Evolutionary conservation across 2,329 filamentous ascomycete genomes (phyloP).

Genomic region (Macrophomina phaseolina): DNA sequence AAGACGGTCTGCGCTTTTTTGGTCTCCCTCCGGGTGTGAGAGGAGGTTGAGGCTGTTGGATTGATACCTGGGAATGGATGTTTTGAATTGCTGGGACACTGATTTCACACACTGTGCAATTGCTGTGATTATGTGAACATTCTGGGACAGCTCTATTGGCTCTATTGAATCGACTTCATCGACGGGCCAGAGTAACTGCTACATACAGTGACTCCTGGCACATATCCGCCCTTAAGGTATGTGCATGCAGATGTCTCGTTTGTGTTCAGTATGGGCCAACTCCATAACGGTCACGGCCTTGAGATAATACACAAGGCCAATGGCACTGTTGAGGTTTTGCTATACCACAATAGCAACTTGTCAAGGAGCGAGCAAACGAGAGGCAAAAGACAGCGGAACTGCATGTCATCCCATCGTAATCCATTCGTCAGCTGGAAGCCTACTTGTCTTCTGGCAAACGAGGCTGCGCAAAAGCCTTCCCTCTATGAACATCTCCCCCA

Average conservation of each 20-base stretch:
- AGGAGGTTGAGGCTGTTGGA: not conserved
- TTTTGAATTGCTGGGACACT: not conserved
- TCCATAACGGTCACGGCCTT: too few relatives aligned
- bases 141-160: too few relatives aligned
- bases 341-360: too few relatives aligned
- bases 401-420: not conserved
- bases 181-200: too few relatives aligned
- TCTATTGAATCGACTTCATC: too few relatives aligned
- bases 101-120: constrained; percentile 1
- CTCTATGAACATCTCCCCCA: constrained; percentile 18
- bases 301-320: too few relatives aligned
- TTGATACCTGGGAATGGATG: not conserved
- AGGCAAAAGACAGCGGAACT: not conserved
- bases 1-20: constrained; percentile 1
- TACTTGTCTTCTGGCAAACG: not conserved
- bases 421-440: not conserved
- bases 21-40: not conserved
- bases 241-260: not conserved
- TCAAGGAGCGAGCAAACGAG: not conserved
- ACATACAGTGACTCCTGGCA: too few relatives aligned
- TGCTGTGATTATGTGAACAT: not conserved
- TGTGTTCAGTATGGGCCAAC: too few relatives aligned
- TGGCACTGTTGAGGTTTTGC: too few relatives aligned
- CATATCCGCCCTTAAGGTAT: too few relatives aligned
- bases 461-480: not conserved